Evolutionary conservation across 2,329 filamentous ascomycete species (phyloP), one percentile per base, ranked within the genome.

Genomic region (Colletotrichum tropicale): DNA sequence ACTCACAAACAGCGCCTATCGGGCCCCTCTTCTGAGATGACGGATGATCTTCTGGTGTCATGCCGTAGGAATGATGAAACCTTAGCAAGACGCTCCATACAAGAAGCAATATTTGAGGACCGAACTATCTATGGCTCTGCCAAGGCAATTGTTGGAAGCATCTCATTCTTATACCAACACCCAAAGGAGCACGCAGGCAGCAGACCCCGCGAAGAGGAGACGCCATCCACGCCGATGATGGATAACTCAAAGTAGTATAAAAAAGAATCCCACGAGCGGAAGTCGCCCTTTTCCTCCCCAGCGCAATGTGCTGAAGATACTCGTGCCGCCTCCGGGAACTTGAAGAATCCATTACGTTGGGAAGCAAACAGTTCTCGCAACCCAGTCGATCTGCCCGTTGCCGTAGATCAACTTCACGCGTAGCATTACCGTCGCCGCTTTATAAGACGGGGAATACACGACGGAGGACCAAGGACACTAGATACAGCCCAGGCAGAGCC

Each of bases 141-240:
- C 0, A 52, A 3, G 1, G 3, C 0, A 52, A 13, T 5, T 48
- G 2, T 21, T 0, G n/a, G 8, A 48, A 52, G 0, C 43, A 48
- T 21, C n/a, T 21, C n/a, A 1, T 52, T 52, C 38, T 48, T 48
- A 48, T 43, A 43, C 18, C 0, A 43, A 6, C 38, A 12, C 5
- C 15, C 1, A 38, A 18, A 2, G 7, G 0, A 2, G 36, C 36
- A n/a, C 5, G 10, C 34, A 36, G 15, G 34, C 15, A 36, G 6
- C 34, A 36, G 15, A 16, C 13, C 34, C 15, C 34, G 4, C 34
- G 3, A 16, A 15, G 4, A 16, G 8, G 36, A 48, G n/a, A 48
- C 0, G n/a, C n/a, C 0, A 12, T 7, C 5, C 18, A n/a, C 9
- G 38, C 18, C 1, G 43, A 1, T 2, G 43, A 0, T 0, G 6